Conservation (phyloP, 371 early-diverging fungal genomes). For the Batkoa obscura region DNA sequence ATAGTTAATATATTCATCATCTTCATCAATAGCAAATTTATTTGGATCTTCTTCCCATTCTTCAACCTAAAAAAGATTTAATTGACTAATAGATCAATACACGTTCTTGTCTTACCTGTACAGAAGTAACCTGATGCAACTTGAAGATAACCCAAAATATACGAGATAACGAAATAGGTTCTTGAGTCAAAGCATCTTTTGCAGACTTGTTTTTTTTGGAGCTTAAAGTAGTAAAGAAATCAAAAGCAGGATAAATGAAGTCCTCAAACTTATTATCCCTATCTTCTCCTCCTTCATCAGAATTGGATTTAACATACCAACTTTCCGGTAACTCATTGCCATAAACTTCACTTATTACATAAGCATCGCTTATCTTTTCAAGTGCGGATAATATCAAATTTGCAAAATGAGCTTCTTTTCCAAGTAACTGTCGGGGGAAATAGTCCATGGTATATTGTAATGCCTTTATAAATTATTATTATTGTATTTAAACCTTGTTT, state of each 20-base stretch:
- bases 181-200: neutral
- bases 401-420: neutral
- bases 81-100: neutral
- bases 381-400: neutral
- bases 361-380: neutral
- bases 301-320: neutral
- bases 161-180: slow-evolving; percentile 18
- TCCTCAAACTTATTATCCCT: neutral
- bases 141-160: slow-evolving; percentile 14
- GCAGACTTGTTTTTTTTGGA: slow-evolving; percentile 12
- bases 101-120: neutral
- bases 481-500: neutral
- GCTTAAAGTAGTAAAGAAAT: slow-evolving; percentile 18
- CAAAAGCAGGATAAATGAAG: slow-evolving; percentile 11
- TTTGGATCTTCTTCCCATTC: slow-evolving; percentile 67
- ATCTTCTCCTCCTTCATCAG: neutral
- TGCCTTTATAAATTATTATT: neutral
- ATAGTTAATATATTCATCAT: slow-evolving; percentile 63
- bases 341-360: neutral
- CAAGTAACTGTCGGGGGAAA: neutral
- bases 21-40: slow-evolving; percentile 74
- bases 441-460: neutral
- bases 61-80: slow-evolving; percentile 21
- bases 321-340: neutral
- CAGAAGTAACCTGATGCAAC: neutral